phyloP scores from a whole-genome alignment of 2,329 filamentous ascomycete genomes.

The Septoria petroselini region DNA sequence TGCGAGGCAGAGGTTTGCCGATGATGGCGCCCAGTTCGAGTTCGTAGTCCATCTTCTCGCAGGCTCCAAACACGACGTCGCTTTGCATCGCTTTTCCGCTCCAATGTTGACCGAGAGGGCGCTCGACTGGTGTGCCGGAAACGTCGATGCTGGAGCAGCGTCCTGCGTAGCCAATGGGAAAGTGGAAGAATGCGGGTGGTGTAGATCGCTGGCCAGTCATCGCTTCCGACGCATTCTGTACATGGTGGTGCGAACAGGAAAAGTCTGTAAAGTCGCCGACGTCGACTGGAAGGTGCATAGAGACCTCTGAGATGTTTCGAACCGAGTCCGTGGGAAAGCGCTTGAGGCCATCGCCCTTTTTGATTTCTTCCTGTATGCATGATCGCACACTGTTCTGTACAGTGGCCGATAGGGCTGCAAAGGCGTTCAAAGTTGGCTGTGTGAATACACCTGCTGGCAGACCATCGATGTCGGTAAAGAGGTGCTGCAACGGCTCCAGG shows the following conservation, averaged over 20 bases:
- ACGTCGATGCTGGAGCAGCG: conserved; percentile 54
- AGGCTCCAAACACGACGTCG: conserved; percentile 49
- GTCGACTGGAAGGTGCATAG: conserved; percentile 54
- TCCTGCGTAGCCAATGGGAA: conserved; percentile 54
- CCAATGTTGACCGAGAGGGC: conserved; percentile 49
- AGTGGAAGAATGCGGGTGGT: conserved; percentile 49
- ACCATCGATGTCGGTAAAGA: conserved; percentile 13
- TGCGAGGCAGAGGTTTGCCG: conserved; percentile 41
- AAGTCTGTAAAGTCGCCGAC: conserved; percentile 59
- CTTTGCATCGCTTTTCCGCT: conserved; percentile 44
- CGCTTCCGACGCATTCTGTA: conserved; percentile 49
- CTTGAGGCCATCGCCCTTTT: conserved; percentile 23
- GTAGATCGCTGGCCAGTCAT: conserved; percentile 42
- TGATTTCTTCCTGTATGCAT: conserved; percentile 39
- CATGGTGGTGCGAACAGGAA: conserved; percentile 52
- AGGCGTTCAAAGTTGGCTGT: conserved; percentile 47
- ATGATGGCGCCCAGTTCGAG: conserved; percentile 48
- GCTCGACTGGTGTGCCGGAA: conserved; percentile 49
- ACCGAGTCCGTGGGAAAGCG: conserved; percentile 29
- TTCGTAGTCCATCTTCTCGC: conserved; percentile 47
- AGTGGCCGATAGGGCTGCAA: conserved; percentile 46
- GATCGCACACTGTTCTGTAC: conserved; percentile 39
- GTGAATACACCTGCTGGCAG: conserved; percentile 31
- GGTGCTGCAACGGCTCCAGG: conserved; percentile 36
- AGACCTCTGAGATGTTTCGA: conserved; percentile 43